Conservation (phyloP, 257 asterid genomes). For the Hygrophila difformis region DNA sequence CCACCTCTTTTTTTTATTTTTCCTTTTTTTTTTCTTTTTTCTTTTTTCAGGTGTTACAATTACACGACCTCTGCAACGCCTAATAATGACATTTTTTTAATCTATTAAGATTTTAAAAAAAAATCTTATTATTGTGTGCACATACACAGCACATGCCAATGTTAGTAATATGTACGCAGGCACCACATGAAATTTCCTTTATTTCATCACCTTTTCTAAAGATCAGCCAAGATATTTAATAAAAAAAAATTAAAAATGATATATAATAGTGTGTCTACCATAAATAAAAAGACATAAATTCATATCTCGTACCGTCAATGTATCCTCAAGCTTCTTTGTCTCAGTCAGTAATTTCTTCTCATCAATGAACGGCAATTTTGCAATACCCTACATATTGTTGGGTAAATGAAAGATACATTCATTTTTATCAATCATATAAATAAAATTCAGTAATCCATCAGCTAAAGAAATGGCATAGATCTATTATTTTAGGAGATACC, state of each 20-base stretch:
- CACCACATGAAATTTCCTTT: too few relatives aligned
- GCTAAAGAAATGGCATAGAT: constrained; percentile 11
- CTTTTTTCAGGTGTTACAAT: too few relatives aligned
- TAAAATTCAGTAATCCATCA: constrained; percentile 5
- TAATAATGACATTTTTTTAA: too few relatives aligned
- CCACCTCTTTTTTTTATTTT: too few relatives aligned
- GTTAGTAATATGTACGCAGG: too few relatives aligned
- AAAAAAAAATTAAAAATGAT: too few relatives aligned
- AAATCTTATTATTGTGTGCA: too few relatives aligned
- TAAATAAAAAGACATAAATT: background rate
- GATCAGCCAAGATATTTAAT: background rate
- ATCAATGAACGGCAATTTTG: constrained; percentile 90
- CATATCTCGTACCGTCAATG: constrained; percentile 66
- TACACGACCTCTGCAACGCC: too few relatives aligned
- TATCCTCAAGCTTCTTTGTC: constrained; percentile 71
- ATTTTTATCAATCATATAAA: constrained; percentile 10
- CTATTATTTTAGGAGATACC: constrained; percentile 27
- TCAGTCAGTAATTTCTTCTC: constrained; percentile 84
- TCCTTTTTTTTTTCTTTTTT: too few relatives aligned
- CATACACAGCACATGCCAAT: too few relatives aligned
- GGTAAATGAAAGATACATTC: constrained; percentile 23
- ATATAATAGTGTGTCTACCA: too few relatives aligned
- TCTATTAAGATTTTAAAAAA: too few relatives aligned
- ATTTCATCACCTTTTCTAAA: background rate
- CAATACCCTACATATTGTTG: constrained; percentile 64